Conservation (phyloP, 768 basidiomycete genomes). For the Auriscalpium vulgare region DNA sequence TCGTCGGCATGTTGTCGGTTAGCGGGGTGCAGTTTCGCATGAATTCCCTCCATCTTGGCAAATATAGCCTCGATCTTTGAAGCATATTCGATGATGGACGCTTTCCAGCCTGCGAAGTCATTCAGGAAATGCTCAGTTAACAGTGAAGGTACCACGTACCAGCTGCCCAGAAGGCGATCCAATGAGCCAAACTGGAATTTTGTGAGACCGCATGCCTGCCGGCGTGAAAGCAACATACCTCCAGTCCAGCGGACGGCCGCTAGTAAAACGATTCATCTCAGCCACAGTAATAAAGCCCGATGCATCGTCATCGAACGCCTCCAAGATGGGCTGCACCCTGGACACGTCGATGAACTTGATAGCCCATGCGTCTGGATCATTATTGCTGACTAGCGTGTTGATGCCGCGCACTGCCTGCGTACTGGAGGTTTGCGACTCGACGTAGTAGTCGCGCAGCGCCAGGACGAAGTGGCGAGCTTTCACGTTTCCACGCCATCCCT, state of each 20-base stretch:
- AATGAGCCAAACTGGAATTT: constrained; percentile 14
- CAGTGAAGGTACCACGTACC: background rate
- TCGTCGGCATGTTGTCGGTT: background rate
- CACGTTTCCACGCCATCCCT: constrained; percentile 4
- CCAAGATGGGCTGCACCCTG: constrained; percentile 16
- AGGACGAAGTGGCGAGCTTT: constrained; percentile 1
- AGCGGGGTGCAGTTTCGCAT: background rate
- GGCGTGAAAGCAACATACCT: background rate
- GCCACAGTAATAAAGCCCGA: constrained; percentile 22
- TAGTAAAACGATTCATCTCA: constrained; percentile 24
- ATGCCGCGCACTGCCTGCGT: background rate
- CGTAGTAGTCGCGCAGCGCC: constrained; percentile 23
- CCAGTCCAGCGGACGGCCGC: constrained; percentile 17
- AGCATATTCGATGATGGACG: background rate
- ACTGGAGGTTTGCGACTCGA: constrained; percentile 10
- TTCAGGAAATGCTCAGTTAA: background rate
- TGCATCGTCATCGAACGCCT: constrained; percentile 25
- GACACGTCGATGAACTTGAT: constrained; percentile 14
- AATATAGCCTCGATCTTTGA: background rate
- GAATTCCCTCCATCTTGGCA: background rate
- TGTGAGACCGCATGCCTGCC: background rate
- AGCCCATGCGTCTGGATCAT: constrained; percentile 19
- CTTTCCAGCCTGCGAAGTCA: background rate
- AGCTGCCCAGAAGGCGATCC: constrained; percentile 22
- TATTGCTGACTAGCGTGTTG: background rate